These are phyloP conservation scores for Aspergillus sergii DNA, from an alignment of 2,329 filamentous ascomycete genomes.

Conservation along the genomic window DNA sequence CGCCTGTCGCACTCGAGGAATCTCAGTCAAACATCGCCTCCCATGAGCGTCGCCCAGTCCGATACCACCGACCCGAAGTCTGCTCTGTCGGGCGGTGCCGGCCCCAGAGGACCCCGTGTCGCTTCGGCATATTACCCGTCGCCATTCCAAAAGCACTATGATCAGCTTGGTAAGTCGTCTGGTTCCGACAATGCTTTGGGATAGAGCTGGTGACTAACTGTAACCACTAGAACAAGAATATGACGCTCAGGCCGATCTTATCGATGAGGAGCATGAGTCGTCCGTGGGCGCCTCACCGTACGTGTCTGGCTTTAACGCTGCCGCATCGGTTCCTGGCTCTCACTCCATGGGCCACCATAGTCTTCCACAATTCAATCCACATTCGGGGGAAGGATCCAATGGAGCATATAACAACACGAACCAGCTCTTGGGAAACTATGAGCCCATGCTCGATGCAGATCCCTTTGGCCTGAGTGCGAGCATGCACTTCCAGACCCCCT, in stretches of 20 bases:
- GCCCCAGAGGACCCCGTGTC: slow-evolving; percentile 35
- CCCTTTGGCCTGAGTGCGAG: slow-evolving; percentile 91
- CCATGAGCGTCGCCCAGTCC: slow-evolving; percentile 40
- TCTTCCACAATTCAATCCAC: slow-evolving; percentile 45
- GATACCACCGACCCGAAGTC: slow-evolving; percentile 40
- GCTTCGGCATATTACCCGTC: slow-evolving; percentile 73
- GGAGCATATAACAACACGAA: slow-evolving; percentile 49
- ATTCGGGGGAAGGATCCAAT: slow-evolving; percentile 39
- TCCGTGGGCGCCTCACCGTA: slow-evolving; percentile 70
- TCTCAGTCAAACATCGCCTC: slow-evolving; percentile 37
- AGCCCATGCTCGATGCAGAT: slow-evolving; percentile 87
- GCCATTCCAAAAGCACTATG: slow-evolving; percentile 90
- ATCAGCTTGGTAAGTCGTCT: slow-evolving; percentile 86
- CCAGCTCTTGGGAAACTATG: slow-evolving; percentile 69
- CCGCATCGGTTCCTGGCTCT: slow-evolving; percentile 45
- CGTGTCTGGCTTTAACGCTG: slow-evolving; percentile 52
- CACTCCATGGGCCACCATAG: slow-evolving; percentile 44
- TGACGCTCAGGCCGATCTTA: slow-evolving; percentile 84
- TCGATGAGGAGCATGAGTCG: slow-evolving; percentile 77
- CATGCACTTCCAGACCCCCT: slow-evolving; percentile 91
- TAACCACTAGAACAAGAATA: slow-evolving; percentile 88
- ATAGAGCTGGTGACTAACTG: not conserved
- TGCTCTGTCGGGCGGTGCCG: slow-evolving; percentile 29
- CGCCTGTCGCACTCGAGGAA: slow-evolving; percentile 44
- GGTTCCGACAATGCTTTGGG: slow-evolving; percentile 38